These are phyloP conservation scores for Combretum micranthum DNA, from an alignment of 345 rosid species.

Conservation along the genomic window DNA sequence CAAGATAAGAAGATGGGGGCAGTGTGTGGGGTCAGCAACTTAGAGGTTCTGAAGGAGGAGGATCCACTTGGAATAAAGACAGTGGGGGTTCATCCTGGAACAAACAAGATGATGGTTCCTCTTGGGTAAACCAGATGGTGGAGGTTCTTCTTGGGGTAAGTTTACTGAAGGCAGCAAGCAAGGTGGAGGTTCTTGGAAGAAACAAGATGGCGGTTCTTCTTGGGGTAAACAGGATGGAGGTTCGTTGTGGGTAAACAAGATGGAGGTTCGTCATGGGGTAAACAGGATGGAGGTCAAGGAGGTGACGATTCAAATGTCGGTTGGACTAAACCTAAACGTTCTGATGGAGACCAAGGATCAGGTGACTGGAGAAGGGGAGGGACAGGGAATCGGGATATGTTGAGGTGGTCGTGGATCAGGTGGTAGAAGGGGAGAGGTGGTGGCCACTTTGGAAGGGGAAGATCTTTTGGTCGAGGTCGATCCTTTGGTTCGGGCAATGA, in stretches of 20 bases:
- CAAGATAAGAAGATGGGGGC: background rate
- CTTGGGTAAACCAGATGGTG: constrained; percentile 13
- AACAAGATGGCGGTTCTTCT: constrained; percentile 5
- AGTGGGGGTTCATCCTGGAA: constrained; percentile 15
- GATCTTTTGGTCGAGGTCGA: constrained; percentile 18
- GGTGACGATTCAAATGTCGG: too few relatives aligned
- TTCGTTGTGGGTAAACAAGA: constrained; percentile 11
- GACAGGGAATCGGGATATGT: constrained; percentile 4
- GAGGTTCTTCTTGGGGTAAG: constrained; percentile 16
- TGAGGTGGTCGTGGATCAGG: constrained; percentile 32
- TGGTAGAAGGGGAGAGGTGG: constrained; percentile 31
- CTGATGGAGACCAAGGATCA: constrained; percentile 10
- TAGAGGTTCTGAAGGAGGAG: constrained; percentile 1
- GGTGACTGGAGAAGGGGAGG: constrained; percentile 15
- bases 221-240: constrained; percentile 12
- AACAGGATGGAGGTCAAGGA: background rate
- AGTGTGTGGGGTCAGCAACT: background rate
- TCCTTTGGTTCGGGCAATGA: constrained; percentile 26
- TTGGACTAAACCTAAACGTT: background rate
- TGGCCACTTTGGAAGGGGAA: constrained; percentile 25
- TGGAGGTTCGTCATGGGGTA: constrained; percentile 5
- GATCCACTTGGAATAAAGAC: background rate
- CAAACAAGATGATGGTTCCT: constrained; percentile 4
- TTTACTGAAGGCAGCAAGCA: constrained; percentile 3
- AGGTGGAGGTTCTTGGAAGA: constrained; percentile 10